These are phyloP conservation scores for Scytalidium sp. DNA, from an alignment of 2,329 filamentous ascomycete species.

Conservation along the genomic window DNA sequence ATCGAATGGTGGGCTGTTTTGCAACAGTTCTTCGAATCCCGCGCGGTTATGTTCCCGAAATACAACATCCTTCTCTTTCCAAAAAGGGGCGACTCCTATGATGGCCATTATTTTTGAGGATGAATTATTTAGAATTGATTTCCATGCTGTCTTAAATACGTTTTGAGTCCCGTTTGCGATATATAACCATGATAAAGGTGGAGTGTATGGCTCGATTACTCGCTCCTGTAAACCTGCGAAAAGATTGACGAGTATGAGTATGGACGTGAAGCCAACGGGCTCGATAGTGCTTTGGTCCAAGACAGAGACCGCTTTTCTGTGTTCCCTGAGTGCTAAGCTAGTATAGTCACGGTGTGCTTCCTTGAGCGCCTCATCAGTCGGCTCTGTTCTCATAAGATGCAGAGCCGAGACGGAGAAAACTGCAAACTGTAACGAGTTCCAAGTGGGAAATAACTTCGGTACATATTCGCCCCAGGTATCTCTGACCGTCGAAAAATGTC, in stretches of 20 bases:
- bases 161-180: conserved; percentile 10
- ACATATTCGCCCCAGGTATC: conserved; percentile 10
- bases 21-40: conserved; percentile 3
- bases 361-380: conserved; percentile 9
- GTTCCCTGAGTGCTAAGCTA: conserved; percentile 9
- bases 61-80: not conserved
- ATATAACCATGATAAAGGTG: conserved; percentile 15
- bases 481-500: conserved; percentile 4
- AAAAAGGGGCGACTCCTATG: conserved; percentile 3
- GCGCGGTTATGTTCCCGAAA: conserved; percentile 5
- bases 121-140: conserved; percentile 6
- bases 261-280: conserved; percentile 10
- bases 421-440: conserved; percentile 10
- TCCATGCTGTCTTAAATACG: conserved; percentile 8
- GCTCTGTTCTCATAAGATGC: conserved; percentile 9
- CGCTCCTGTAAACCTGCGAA: conserved; percentile 14
- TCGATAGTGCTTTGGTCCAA: conserved; percentile 11
- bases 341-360: conserved; percentile 11
- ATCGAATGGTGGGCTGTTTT: conserved; percentile 3
- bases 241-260: conserved; percentile 11
- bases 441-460: conserved; percentile 10
- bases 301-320: conserved; percentile 9
- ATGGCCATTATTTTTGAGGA: conserved; percentile 9
- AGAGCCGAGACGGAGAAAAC: conserved; percentile 13
- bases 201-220: conserved; percentile 11